These are phyloP conservation scores for Lasiosphaeriaceae sp. DNA, from an alignment of 495 filamentous ascomycete species.

Conservation along the genomic window DNA sequence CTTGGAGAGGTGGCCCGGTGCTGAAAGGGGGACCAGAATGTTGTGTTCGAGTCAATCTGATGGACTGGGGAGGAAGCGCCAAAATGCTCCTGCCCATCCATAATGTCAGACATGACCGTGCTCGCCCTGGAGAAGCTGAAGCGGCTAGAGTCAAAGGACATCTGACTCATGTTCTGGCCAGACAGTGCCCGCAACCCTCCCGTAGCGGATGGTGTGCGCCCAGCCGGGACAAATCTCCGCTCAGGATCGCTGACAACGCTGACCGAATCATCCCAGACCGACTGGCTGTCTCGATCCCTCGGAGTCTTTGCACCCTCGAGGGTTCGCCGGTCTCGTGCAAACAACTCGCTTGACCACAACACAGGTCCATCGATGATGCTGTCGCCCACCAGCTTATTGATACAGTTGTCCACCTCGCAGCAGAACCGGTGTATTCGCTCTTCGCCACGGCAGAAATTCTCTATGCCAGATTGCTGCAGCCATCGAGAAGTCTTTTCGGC, in stretches of 20 bases:
- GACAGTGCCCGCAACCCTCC: slow-evolving; percentile 52
- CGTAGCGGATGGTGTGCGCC: slow-evolving; percentile 32
- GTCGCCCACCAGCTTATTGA: slow-evolving; percentile 82
- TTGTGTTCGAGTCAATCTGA: slow-evolving; percentile 72
- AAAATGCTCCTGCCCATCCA: slow-evolving; percentile 68
- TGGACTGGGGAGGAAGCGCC: slow-evolving; percentile 63
- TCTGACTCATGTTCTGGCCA: slow-evolving; percentile 54
- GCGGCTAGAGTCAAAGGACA: slow-evolving; percentile 61
- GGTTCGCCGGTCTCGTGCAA: slow-evolving; percentile 68
- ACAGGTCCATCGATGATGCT: slow-evolving; percentile 84
- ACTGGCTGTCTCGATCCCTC: slow-evolving; percentile 33
- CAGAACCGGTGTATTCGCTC: slow-evolving; percentile 94
- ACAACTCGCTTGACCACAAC: slow-evolving; percentile 89
- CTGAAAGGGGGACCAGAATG: slow-evolving; percentile 85
- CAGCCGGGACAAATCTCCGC: slow-evolving; percentile 33
- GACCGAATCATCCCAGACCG: slow-evolving; percentile 50
- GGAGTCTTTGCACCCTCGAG: slow-evolving; percentile 61
- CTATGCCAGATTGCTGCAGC: slow-evolving; percentile 74
- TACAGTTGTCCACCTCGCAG: slow-evolving; percentile 82
- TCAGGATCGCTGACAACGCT: slow-evolving; percentile 53
- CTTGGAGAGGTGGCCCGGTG: slow-evolving; percentile 58
- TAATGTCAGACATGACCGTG: slow-evolving; percentile 56
- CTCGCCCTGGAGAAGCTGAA: slow-evolving; percentile 55
- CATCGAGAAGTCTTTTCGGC: slow-evolving; percentile 81
- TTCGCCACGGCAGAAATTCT: slow-evolving; percentile 94